phyloP scores from a whole-genome alignment of 768 basidiomycete genomes.

The Boletus rex-veris region DNA sequence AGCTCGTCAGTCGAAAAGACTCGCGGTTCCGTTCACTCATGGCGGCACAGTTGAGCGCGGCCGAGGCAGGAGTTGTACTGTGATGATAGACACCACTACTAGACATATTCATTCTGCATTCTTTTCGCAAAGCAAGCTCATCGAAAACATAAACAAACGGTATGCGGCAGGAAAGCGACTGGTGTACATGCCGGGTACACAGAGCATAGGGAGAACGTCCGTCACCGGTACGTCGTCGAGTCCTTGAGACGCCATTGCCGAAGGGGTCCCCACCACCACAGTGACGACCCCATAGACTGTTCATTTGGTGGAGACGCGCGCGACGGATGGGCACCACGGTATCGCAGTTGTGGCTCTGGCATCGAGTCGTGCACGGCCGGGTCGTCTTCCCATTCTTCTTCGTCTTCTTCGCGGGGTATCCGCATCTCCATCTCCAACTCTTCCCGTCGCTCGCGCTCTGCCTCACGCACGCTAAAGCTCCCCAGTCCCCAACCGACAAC shows the following conservation, averaged over 20 bases:
- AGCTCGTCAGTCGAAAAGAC: conserved; percentile 65
- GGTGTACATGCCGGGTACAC: conserved; percentile 8
- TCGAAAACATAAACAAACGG: neutral
- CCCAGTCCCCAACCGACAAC: conserved; percentile 70
- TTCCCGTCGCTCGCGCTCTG: conserved; percentile 30
- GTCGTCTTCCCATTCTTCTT: conserved; percentile 24
- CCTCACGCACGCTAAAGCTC: conserved; percentile 51
- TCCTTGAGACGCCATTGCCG: conserved; percentile 73
- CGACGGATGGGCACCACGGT: neutral
- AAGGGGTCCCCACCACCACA: conserved; percentile 84
- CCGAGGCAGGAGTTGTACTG: conserved; percentile 17
- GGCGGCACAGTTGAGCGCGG: conserved; percentile 80
- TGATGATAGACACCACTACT: conserved; percentile 5
- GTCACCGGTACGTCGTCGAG: conserved; percentile 58
- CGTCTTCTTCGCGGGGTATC: conserved; percentile 11
- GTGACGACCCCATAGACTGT: conserved; percentile 33
- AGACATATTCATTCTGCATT: conserved; percentile 1
- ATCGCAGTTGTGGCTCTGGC: conserved; percentile 4
- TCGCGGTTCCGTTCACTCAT: conserved; percentile 85
- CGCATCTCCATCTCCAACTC: conserved; percentile 6
- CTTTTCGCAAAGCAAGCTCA: conserved; percentile 8
- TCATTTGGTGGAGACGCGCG: conserved; percentile 1
- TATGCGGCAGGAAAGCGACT: neutral
- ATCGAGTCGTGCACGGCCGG: neutral
- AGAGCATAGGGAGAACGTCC: neutral